Evolutionary conservation across 768 basidiomycete species (phyloP), one percentile per base, ranked within the genome.

Genomic region (Suillus hirtellus): DNA sequence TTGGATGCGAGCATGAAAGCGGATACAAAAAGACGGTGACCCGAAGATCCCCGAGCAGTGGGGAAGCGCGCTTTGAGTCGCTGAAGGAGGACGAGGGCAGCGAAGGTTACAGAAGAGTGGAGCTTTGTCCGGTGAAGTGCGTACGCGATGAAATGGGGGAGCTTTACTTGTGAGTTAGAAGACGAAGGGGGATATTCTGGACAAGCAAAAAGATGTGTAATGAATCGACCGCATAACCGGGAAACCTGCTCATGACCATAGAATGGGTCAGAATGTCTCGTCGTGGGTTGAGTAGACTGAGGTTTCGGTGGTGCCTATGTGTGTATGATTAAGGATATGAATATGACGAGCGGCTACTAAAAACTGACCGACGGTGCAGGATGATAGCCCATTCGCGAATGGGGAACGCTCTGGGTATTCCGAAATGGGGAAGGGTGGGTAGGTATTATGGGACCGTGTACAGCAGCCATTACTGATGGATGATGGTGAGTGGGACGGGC

Each of bases 161-260:
- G 73, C 11, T 76, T 75, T 7, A 75, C 67, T 0, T 63, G 70
- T 0, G 75, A 76, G 1, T 72, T 73, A 0, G 74, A 76, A 0
- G 75, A 76, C 0, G 74, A 70, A 0, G 91, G 86, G 3, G 93
- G 90, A 35, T 87, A 81, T 65, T 95, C 92, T 2, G 94, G 95
- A 71, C 95, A 96, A 0, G 88, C 86, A 71, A 95, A 96, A 0
- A 95, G 82, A 60, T 92, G 89, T 0, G 89, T 89, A 24, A 96
- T 93, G 72, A 95, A 96, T 0, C 90, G 82, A 0, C 84, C 87
- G 59, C 89, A 87, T 53, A 93, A 76, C 21, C 84, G 84, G 0
- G 93, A 88, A 0, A 86, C 79, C 24, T 78, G 77, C 72, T 92
- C 91, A 73, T 95, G 90, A 44, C 95, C 93, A 65, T 75, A 74